A percentile compares a stretch with the other conserved stretches of the same genome.
Evolutionary conservation across 2,329 filamentous ascomycete species (phyloP).

Genomic region (Colletotrichum falcatum): DNA sequence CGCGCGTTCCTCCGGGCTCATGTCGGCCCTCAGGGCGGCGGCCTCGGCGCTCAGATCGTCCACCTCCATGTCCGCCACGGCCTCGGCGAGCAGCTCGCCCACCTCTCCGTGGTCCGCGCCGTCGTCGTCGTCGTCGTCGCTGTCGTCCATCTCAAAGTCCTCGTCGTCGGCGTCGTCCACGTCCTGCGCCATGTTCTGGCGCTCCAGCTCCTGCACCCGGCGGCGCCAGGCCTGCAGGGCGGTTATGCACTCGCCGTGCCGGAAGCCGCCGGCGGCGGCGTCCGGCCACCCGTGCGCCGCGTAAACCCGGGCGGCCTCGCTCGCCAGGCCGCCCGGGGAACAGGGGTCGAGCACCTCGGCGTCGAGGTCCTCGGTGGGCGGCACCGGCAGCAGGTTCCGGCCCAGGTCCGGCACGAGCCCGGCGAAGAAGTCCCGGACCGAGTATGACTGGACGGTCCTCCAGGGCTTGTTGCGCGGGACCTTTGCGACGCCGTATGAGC

Average conservation of each 20-base stretch:
- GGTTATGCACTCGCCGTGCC: conserved; percentile 33
- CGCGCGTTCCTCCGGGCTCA: conserved; percentile 30
- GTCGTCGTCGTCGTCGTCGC: conserved; percentile 14
- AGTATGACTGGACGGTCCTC: conserved; percentile 21
- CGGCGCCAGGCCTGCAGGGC: conserved; percentile 30
- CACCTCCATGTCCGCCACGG: conserved; percentile 36
- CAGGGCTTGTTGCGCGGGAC: conserved; percentile 40
- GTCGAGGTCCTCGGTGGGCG: conserved; percentile 34
- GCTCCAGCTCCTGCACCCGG: conserved; percentile 7
- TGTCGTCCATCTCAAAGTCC: conserved; percentile 25
- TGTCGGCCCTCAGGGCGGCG: conserved; percentile 28
- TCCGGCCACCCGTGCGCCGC: conserved; percentile 19
- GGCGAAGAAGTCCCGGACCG: conserved; percentile 25
- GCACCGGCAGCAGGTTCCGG: conserved; percentile 19
- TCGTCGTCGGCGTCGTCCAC: conserved; percentile 34
- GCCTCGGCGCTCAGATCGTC: conserved; percentile 31
- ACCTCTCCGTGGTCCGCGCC: conserved; percentile 16
- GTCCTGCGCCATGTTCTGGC: conserved; percentile 8
- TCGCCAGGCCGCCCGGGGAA: not conserved
- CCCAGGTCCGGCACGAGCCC: conserved; percentile 18
- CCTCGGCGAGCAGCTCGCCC: conserved; percentile 19
- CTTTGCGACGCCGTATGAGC: conserved; percentile 12
- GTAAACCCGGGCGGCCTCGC: conserved; percentile 16
- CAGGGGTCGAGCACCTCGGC: conserved; percentile 34
- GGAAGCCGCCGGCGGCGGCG: conserved; percentile 16